A percentile compares a stretch with the other conserved stretches of the same genome.
These are phyloP conservation scores for Camelina laxa DNA, from an alignment of 345 rosid species.

Conservation along the genomic window DNA sequence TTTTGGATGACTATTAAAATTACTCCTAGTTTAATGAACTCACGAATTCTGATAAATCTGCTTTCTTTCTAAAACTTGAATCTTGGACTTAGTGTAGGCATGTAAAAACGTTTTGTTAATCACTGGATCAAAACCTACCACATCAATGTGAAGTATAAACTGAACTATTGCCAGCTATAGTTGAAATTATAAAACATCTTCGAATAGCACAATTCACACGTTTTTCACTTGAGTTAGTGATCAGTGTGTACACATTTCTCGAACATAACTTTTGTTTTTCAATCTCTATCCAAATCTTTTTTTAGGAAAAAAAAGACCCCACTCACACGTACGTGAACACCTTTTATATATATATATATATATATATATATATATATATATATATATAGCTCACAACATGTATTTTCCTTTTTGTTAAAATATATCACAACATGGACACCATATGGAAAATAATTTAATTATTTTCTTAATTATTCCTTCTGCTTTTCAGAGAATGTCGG, in stretches of 20 bases:
- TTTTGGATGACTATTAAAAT: not conserved
- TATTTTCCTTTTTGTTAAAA: no score
- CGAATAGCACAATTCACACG: not conserved
- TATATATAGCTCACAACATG: not conserved
- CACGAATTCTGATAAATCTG: not conserved
- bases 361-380: not conserved
- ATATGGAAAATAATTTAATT: not conserved
- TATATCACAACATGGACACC: not conserved
- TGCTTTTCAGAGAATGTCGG: constrained; percentile 29
- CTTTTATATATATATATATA: not conserved
- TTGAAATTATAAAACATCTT: constrained; percentile 10
- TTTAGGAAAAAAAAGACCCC: constrained; percentile 9
- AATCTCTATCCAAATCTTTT: constrained; percentile 29
- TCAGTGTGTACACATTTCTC: constrained; percentile 9
- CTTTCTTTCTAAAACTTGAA: not conserved
- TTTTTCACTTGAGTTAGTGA: constrained; percentile 18
- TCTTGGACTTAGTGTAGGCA: not conserved
- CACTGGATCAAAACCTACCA: not conserved
- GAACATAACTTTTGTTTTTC: not conserved
- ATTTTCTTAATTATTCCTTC: not conserved
- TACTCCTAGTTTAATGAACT: not conserved
- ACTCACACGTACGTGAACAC: constrained; percentile 3
- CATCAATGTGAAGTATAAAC: not conserved
- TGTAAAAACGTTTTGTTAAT: constrained; percentile 4
- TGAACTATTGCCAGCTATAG: not conserved